Evolutionary conservation across 768 basidiomycete genomes (phyloP), one percentile per base, ranked within the genome.

Genomic region (Tricholoma flavovirens): DNA sequence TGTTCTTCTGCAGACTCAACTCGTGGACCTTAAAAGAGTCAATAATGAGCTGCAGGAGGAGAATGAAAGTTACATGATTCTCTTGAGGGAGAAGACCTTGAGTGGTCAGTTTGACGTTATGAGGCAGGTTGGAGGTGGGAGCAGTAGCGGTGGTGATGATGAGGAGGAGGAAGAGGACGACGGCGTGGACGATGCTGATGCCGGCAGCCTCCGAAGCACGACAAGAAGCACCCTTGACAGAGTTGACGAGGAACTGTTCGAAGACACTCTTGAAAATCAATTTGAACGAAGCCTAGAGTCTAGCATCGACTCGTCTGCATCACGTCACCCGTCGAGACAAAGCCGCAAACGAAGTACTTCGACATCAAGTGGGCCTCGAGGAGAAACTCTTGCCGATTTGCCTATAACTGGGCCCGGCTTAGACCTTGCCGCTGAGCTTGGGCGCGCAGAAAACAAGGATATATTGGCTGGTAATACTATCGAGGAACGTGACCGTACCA

Each of bases 1-100:
- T 9, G 78, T 88, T n/a, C 83, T 93, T 33, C 75, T 95, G 40
- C 89, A 91, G 68, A 81, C 83, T 3, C 93, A 98, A 65, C 77
- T 97, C 10, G 76, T 86, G 32, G 95, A 98, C 65, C 72, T 98
- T 53, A 91, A 93, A 71, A 77, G 89, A 54, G 87, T 94, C 58
- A 97, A 97, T 68, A 81, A 86, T 60, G 84, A 88, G 60, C 70
- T 93, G 38, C 92, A 94, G 71, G 94, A 98, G 70, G 95, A 98
- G 63, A 99, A 98, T 69, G 94, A 97, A 71, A 90, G 90, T 50
- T 99, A 93, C 74, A 93, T 96, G 81, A 91, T 95, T 59, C 79
- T 99, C 36, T 74, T 98, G 22, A 79, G 91, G 59, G 95, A 98
- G 73, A 87, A 83, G 75, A 98, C 97, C 0, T 71, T 98, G 43